Base-by-base conservation (phyloP, 2,329 filamentous ascomycete genomes). In the Pseudogymnoascus sp. region DNA sequence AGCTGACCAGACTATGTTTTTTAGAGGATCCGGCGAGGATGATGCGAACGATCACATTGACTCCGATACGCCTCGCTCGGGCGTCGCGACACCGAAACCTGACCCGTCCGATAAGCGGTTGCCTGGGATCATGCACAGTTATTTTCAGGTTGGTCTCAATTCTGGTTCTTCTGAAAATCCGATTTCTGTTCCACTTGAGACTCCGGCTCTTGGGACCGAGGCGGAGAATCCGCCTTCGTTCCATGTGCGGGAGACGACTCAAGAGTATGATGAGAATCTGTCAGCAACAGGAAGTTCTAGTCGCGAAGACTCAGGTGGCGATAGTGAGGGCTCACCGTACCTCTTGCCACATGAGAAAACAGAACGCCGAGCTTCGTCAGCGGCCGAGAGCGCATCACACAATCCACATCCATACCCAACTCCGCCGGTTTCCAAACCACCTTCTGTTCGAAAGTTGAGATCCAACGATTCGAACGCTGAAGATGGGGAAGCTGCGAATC, bases 61-160 rank as follows among this genome's bases (percentile, higher is more conserved):
- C 73, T 90, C 89, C 75, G 89, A 91, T 70, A 92, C 90, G 61
- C 94, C 92, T 71, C 89, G 92, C 72, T 95, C 92, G 69, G 92
- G 92, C 72, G 85, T 96, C 75, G 90, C 91, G 68, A 99, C 94
- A 66, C 94, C 94, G 69, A 90, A 92, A 72, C 94, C 94, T 68
- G 93, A 97, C 78, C 88, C 89, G 66, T 88, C 90, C 73, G 94
- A 99, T 80, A 97, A 96, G 80, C 89, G 94, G 78, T 82, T 96
- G 74, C 94, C 94, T 69, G 91, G 92, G 75, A 96, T 97, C 80
- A 89, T 94, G 84, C 85, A 87, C 76, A 95, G 89, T 82, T 97
- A 94, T 83, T 96, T 97, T 84, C 94, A 99, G 93, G 94, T 99
- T 96, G 88, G 94, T 97, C 58, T 39, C 58, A 36, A 39, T 59